phyloP scores from a whole-genome alignment of 441 rosid species.

The Euphorbia schlechtendalii region DNA sequence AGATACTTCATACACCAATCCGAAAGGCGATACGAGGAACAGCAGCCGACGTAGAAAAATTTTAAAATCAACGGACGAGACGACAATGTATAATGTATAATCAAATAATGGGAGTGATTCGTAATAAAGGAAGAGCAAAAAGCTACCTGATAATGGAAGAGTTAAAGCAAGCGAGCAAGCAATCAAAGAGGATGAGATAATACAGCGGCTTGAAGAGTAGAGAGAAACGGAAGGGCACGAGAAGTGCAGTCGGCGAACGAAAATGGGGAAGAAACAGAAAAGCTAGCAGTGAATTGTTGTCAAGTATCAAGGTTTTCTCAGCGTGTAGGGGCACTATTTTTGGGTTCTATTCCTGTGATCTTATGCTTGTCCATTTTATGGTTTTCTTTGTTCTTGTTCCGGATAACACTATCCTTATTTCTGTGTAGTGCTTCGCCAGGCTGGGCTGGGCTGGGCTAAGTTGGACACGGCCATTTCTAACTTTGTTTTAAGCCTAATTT shows the following conservation, averaged over 20 bases:
- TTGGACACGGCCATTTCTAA: too few species aligned
- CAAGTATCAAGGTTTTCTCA: not conserved
- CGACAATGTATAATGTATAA: not conserved
- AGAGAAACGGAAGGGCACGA: not conserved
- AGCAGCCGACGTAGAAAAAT: conserved; percentile 1
- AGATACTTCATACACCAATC: conserved; percentile 6
- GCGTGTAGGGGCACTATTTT: not conserved
- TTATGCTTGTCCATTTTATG: not conserved
- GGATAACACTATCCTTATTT: not conserved
- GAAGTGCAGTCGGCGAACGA: conserved; percentile 18
- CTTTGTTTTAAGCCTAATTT: too few species aligned
- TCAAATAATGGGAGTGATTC: conserved; percentile 18
- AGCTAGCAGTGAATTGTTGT: conserved; percentile 18
- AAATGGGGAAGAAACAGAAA: conserved; percentile 13
- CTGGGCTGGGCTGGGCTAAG: not conserved
- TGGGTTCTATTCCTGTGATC: not conserved
- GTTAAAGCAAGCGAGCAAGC: conserved; percentile 13
- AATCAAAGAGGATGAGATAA: conserved; percentile 13
- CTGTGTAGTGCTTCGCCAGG: not conserved
- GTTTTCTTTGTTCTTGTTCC: not conserved
- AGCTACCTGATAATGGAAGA: conserved; percentile 23
- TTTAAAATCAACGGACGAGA: not conserved
- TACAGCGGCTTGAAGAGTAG: conserved; percentile 13
- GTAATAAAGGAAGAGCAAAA: conserved; percentile 4
- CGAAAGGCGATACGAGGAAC: not conserved